Evolutionary conservation across 2,329 filamentous ascomycete genomes (phyloP).

Genomic region (Apiospora malaysiana): DNA sequence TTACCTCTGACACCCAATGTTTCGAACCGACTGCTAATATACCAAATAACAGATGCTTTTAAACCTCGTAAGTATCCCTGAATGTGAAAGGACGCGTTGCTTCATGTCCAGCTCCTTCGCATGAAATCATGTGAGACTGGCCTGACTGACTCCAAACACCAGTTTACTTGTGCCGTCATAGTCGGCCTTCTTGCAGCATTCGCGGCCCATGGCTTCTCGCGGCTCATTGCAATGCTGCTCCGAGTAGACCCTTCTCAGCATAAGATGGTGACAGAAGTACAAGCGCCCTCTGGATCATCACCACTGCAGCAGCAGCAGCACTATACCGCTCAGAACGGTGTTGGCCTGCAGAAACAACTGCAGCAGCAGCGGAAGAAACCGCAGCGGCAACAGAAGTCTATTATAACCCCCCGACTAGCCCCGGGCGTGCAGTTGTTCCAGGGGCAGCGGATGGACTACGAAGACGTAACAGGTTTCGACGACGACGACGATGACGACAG

Average conservation of each 20-base stretch:
- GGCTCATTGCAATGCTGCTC: constrained; percentile 36
- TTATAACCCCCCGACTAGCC: background rate
- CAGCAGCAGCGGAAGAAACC: background rate
- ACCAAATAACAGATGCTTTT: constrained; percentile 36
- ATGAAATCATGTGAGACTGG: constrained; percentile 3
- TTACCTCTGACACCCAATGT: background rate
- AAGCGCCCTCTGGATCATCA: background rate
- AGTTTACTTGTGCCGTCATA: constrained; percentile 38
- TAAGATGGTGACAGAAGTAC: background rate
- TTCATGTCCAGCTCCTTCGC: background rate
- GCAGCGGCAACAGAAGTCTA: background rate
- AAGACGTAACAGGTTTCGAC: background rate
- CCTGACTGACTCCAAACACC: constrained; percentile 7
- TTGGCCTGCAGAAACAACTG: background rate
- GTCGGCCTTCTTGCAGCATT: constrained; percentile 37
- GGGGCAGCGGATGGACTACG: background rate
- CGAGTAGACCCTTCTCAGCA: constrained; percentile 33
- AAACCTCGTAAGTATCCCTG: constrained; percentile 37
- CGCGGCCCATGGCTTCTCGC: constrained; percentile 36
- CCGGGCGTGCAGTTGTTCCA: background rate
- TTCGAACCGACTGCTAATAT: background rate
- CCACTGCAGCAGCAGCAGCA: background rate
- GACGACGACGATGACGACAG: constrained; percentile 22
- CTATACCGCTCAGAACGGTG: background rate
- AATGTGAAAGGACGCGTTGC: background rate